phyloP scores from a whole-genome alignment of 495 filamentous ascomycete species.

The Zalerion maritima region DNA sequence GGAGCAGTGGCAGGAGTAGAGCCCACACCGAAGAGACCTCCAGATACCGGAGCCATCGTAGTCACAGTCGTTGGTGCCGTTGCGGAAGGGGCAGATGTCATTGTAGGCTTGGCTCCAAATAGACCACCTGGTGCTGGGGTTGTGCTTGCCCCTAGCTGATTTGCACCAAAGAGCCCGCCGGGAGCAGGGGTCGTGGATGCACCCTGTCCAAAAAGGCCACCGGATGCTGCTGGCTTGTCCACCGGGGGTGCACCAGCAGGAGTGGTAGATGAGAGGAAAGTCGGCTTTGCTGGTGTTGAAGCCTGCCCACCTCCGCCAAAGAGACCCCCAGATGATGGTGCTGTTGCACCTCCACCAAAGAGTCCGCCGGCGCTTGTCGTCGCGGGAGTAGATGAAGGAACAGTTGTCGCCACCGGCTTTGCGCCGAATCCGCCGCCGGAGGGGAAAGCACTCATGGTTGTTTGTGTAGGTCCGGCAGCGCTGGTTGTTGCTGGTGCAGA shows the following conservation, averaged over 20 bases:
- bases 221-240: constrained; percentile 5
- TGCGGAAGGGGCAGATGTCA: constrained; percentile 11
- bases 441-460: too few species aligned
- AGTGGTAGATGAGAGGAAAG: constrained; percentile 45
- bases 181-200: neutral
- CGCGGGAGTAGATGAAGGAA: constrained; percentile 24
- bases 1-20: constrained; percentile 7
- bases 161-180: neutral
- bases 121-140: constrained; percentile 3
- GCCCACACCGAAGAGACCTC: constrained; percentile 7
- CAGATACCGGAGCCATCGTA: constrained; percentile 6
- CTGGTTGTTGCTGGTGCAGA: constrained; percentile 10
- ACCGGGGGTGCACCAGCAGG: constrained; percentile 47
- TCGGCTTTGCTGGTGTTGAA: constrained; percentile 19
- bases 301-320: constrained; percentile 22
- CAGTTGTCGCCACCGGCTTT: constrained; percentile 16
- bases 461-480: constrained; percentile 15
- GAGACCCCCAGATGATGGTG: constrained; percentile 20
- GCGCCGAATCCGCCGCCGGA: neutral
- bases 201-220: constrained; percentile 8
- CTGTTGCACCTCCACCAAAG: constrained; percentile 4
- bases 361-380: constrained; percentile 8
- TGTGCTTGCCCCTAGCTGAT: neutral
- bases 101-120: constrained; percentile 11
- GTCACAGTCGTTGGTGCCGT: constrained; percentile 5